These are phyloP conservation scores for Umbilicus rupestris DNA, from an alignment of 164 flowering plant species.

Conservation along the genomic window DNA sequence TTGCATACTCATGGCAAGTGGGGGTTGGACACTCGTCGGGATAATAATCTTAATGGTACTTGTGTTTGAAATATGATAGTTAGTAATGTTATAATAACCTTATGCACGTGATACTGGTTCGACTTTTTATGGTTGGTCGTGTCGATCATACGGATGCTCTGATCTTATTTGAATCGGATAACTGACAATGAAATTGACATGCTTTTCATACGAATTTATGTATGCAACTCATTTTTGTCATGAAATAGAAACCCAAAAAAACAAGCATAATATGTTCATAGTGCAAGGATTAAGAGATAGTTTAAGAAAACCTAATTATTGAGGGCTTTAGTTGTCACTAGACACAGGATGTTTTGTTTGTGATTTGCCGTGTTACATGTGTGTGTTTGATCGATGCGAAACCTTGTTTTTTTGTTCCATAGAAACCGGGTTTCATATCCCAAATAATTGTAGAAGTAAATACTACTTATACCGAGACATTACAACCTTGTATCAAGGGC, in stretches of 20 bases:
- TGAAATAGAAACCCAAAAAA: too few relatives aligned
- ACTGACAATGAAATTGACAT: too few relatives aligned
- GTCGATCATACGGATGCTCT: neutral
- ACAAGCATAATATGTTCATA: too few relatives aligned
- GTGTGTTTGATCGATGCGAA: neutral
- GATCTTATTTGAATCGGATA: neutral
- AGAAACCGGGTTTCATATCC: conserved; percentile 6
- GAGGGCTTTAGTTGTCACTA: conserved; percentile 1
- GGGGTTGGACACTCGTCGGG: neutral
- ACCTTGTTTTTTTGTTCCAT: conserved; percentile 7
- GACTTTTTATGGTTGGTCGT: neutral
- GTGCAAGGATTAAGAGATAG: neutral
- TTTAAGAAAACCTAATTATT: neutral
- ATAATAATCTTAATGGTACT: neutral
- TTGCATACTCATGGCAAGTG: neutral
- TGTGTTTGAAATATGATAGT: neutral
- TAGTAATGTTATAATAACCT: neutral
- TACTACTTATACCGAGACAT: neutral
- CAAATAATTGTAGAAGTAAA: neutral
- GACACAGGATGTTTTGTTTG: neutral
- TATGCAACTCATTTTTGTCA: too few relatives aligned
- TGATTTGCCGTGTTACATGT: neutral
- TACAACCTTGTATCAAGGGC: too few relatives aligned
- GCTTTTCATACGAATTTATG: neutral
- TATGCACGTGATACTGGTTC: conserved; percentile 5